These are phyloP conservation scores for Aureobasidium sp. DNA, from an alignment of 2,329 filamentous ascomycete species.

Conservation along the genomic window DNA sequence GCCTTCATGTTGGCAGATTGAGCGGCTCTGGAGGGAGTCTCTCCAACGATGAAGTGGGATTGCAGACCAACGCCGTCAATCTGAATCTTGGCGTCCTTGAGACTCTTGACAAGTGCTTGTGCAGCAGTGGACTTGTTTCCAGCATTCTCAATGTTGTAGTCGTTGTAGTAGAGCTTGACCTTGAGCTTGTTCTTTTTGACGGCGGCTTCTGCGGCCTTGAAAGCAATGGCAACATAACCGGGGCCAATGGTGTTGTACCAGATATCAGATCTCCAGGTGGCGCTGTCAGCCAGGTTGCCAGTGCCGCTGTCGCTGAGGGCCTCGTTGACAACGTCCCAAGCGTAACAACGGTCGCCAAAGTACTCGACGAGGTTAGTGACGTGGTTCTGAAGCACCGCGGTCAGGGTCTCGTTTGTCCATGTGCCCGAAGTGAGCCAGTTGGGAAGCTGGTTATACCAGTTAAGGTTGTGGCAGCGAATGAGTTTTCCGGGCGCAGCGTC, in stretches of 20 bases:
- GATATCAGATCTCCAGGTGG: conserved; percentile 45
- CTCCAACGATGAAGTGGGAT: conserved; percentile 52
- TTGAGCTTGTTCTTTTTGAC: conserved; percentile 48
- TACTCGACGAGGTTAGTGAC: conserved; percentile 52
- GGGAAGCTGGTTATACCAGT: conserved; percentile 50
- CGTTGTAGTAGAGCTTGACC: conserved; percentile 57
- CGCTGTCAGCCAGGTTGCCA: conserved; percentile 31
- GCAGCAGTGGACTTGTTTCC: conserved; percentile 40
- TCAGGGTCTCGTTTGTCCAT: conserved; percentile 55
- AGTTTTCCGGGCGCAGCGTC: conserved; percentile 39
- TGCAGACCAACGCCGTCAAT: conserved; percentile 60
- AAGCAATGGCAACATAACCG: conserved; percentile 52
- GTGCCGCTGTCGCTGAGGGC: conserved; percentile 44
- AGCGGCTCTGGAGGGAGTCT: conserved; percentile 40
- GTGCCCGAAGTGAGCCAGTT: conserved; percentile 41
- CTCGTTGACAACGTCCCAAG: conserved; percentile 63
- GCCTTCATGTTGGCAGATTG: conserved; percentile 42
- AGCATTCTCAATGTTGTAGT: conserved; percentile 56
- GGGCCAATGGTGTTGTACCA: conserved; percentile 52
- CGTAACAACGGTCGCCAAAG: conserved; percentile 54
- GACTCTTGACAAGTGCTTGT: conserved; percentile 29
- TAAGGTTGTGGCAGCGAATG: conserved; percentile 56
- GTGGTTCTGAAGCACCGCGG: conserved; percentile 51
- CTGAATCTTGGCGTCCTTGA: conserved; percentile 32
- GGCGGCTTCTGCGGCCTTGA: conserved; percentile 48